phyloP scores from a whole-genome alignment of 495 filamentous ascomycete genomes.

The Hypoxylon lienhwacheense region DNA sequence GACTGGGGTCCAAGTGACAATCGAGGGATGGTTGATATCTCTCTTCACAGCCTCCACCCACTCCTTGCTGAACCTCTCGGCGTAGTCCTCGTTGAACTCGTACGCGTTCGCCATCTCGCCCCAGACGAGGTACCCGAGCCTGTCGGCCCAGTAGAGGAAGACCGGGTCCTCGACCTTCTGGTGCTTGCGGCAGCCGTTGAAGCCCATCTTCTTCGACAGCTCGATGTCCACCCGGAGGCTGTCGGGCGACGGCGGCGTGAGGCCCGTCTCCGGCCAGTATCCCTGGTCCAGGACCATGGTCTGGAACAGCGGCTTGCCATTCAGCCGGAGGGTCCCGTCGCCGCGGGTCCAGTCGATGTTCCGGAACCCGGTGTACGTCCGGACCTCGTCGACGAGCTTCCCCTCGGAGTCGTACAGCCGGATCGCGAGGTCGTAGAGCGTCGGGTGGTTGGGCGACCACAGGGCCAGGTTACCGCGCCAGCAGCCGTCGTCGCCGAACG shows the following conservation, averaged over 20 bases:
- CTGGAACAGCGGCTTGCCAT: conserved; percentile 60
- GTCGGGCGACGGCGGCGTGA: conserved; percentile 56
- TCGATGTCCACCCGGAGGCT: conserved; percentile 59
- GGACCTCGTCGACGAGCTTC: conserved; percentile 52
- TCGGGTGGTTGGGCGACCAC: conserved; percentile 60
- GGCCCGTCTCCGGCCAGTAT: conserved; percentile 63
- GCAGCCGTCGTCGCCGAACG: conserved; percentile 22
- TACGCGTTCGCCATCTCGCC: conserved; percentile 47
- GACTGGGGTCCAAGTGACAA: conserved; percentile 65
- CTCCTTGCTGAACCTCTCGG: conserved; percentile 57
- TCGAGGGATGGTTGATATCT: conserved; percentile 61
- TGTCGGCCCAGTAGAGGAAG: conserved; percentile 43
- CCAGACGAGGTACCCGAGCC: conserved; percentile 42
- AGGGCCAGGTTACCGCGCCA: conserved; percentile 42
- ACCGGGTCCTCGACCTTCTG: conserved; percentile 45
- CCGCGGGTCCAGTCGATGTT: conserved; percentile 53
- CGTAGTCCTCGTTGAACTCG: conserved; percentile 54
- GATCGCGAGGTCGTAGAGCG: conserved; percentile 58
- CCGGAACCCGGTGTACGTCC: conserved; percentile 63
- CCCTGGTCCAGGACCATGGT: conserved; percentile 63
- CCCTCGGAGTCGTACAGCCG: conserved; percentile 35
- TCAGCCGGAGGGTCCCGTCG: conserved; percentile 57
- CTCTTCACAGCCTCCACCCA: conserved; percentile 59
- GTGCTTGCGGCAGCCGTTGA: conserved; percentile 64
- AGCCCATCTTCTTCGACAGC: conserved; percentile 58